Evolutionary conservation across 1,139 yeast genomes (phyloP), one percentile per base, ranked within the genome.

Genomic region (Kodamaea sp.): DNA sequence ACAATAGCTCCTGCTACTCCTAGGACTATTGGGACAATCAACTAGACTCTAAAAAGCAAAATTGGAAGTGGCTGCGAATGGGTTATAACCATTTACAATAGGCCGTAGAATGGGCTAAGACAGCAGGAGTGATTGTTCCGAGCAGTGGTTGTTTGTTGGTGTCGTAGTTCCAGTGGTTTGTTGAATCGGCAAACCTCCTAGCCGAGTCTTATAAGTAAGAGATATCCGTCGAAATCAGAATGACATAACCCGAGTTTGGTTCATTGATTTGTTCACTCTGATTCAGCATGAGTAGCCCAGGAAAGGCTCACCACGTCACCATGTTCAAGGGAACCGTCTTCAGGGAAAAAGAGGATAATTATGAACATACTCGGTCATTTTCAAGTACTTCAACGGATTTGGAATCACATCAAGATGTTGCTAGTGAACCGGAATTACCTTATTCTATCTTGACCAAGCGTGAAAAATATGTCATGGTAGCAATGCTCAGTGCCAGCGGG

Each of bases 401-500:
- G 10, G 28, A 26, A n/a, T 11, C 22, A 11, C 14, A 21, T 10
- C 30, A 14, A 10, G 30, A 21, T n/a, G 15, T 18, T n/a, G 21
- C 15, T 12, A 28, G 24, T 5, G 10, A 18, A n/a, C 5, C 19
- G 11, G 31, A 36, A 9, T 15, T 28, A 4, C 45, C 43, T 2
- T 48, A 50, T 35, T 44, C 54, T 4, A 41, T 47, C n/a, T 26
- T 50, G 19, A 29, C 40, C 5, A 30, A 24, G 1, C 27, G 26
- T 9, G 64, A 60, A 31, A 47, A 55, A 27, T 47, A 47, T 21
- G 18, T 42, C 11, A 44, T 61, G 28, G 56, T 52, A 9, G 26
- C 46, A 1, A 41, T 59, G 12, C 37, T 59, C 11, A 48, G 62
- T 24, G 27, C 46, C 14, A 35, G 48, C 15, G 80, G 82, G 0